Evolutionary conservation across 805 yeast genomes (phyloP).

Genomic region (Millerozyma miso): DNA sequence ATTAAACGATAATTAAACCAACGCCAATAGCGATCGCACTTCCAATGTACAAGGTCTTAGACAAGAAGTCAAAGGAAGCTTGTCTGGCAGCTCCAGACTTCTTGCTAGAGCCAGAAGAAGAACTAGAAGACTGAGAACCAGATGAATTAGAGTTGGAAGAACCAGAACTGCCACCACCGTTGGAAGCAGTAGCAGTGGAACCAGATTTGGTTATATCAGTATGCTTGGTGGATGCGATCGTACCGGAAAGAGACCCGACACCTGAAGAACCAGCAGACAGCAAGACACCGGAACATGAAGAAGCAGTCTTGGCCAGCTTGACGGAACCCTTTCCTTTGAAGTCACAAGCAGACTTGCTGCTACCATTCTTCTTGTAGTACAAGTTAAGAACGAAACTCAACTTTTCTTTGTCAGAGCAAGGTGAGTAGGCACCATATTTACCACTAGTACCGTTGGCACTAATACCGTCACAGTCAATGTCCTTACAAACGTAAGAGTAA

Average conservation of each 20-base stretch:
- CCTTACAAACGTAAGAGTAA: constrained; percentile 30
- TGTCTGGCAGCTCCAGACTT: constrained; percentile 13
- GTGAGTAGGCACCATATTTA: constrained; percentile 39
- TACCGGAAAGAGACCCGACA: constrained; percentile 48
- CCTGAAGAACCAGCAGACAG: constrained; percentile 69
- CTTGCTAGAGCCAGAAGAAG: constrained; percentile 15
- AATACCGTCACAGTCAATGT: constrained; percentile 35
- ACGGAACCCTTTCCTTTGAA: constrained; percentile 40
- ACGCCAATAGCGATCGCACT: constrained; percentile 23
- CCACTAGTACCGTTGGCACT: constrained; percentile 36
- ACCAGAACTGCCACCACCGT: constrained; percentile 18
- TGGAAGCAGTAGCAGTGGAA: constrained; percentile 21
- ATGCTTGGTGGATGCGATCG: constrained; percentile 14
- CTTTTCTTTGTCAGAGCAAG: constrained; percentile 31
- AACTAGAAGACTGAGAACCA: constrained; percentile 24
- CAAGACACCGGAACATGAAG: constrained; percentile 54
- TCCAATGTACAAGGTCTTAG: constrained; percentile 20
- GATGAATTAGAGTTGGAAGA: constrained; percentile 11
- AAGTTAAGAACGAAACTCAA: constrained; percentile 36
- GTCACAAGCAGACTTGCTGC: constrained; percentile 28
- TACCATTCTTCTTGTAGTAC: constrained; percentile 31
- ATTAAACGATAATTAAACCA: constrained; percentile 18
- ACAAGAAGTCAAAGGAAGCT: constrained; percentile 10
- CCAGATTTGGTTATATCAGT: constrained; percentile 26
- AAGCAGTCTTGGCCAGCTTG: constrained; percentile 25